Conservation (phyloP, 2,329 filamentous ascomycete species). For the Fusarium coicis region DNA sequence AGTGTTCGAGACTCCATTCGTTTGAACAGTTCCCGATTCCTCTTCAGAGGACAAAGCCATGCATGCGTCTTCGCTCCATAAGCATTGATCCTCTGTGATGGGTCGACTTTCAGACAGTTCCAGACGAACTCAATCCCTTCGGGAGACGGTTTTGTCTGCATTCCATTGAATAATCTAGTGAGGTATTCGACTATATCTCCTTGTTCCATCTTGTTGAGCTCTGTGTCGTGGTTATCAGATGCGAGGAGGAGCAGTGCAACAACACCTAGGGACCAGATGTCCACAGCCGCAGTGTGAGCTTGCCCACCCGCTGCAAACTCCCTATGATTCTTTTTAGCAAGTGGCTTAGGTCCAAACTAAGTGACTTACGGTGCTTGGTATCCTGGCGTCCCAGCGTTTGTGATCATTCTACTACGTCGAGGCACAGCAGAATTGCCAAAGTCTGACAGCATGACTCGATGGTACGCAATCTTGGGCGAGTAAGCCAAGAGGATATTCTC, state of each 20-base stretch:
- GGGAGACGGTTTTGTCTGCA: slow-evolving; percentile 33
- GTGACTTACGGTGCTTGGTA: slow-evolving; percentile 61
- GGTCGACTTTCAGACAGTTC: slow-evolving; percentile 46
- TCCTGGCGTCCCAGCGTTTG: slow-evolving; percentile 56
- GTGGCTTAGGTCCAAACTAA: too few relatives aligned
- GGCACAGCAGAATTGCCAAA: slow-evolving; percentile 61
- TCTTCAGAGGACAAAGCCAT: slow-evolving; percentile 50
- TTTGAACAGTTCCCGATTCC: slow-evolving; percentile 47
- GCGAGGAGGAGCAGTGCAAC: slow-evolving; percentile 53
- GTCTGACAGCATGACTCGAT: slow-evolving; percentile 62
- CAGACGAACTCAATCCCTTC: slow-evolving; percentile 46
- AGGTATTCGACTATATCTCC: slow-evolving; percentile 37
- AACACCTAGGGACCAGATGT: slow-evolving; percentile 65
- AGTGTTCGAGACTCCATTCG: slow-evolving; percentile 46
- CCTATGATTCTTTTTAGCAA: slow-evolving; percentile 45
- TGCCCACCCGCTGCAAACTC: slow-evolving; percentile 48
- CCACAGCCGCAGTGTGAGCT: slow-evolving; percentile 53
- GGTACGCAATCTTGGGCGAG: slow-evolving; percentile 55
- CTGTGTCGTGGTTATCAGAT: slow-evolving; percentile 37
- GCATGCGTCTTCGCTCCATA: slow-evolving; percentile 45
- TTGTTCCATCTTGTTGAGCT: slow-evolving; percentile 46
- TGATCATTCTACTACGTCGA: slow-evolving; percentile 55
- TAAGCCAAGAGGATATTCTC: slow-evolving; percentile 64
- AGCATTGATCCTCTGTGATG: slow-evolving; percentile 45
- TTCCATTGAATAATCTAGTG: slow-evolving; percentile 17